Evolutionary conservation across 1,284 basidiomycete genomes (phyloP), one percentile per base, ranked within the genome.

Genomic region (Ganoderma leucocontextum): DNA sequence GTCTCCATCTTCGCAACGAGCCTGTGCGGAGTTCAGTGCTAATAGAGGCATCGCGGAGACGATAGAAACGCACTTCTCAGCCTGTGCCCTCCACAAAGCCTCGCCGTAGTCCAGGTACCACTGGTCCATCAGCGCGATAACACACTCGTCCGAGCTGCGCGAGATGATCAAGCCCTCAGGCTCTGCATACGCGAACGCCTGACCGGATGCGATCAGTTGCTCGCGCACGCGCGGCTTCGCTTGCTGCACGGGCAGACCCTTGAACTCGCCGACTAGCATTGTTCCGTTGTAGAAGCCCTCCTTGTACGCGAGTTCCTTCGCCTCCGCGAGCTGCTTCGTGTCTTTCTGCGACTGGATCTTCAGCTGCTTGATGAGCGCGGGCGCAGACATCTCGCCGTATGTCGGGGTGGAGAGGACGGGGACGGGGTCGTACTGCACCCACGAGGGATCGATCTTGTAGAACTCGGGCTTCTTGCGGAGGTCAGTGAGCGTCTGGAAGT

Each of bases 21-120:
- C 74, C 95, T 96, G 71, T 12, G 57, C 39, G 42, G 33, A 5
- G 71, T 55, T 60, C 68, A 75, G 69, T 47, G 29, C 17, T 10
- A 22, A 10, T 2, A 25, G 25, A 49, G 58, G 39, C 67, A 57
- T 60, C 63, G 39, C 10, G 17, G 64, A 5, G 17, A 36, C 36
- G 19, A 63, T 66, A 35, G 22, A 63, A 17, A 84, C 89, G 70
- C 77, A 94, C 95, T 88, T 91, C 80, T 96, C 93, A 8, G 96
- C 91, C 77, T 94, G 87, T 19, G 87, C 89, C 81, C 92, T 94
- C 98, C 98, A 99, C 49, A 81, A 80, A 3, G 89, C 79, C 84
- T 99, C 97, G 75, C 97, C 98, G 78, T 99, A 99, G 82, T 99
- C 96, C 79, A 99, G 84, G 83, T 99, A 99, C 97, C 97, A 99